Conservation (phyloP, 192 early-diverging fungal species). For the Spizellomyces sp. region DNA sequence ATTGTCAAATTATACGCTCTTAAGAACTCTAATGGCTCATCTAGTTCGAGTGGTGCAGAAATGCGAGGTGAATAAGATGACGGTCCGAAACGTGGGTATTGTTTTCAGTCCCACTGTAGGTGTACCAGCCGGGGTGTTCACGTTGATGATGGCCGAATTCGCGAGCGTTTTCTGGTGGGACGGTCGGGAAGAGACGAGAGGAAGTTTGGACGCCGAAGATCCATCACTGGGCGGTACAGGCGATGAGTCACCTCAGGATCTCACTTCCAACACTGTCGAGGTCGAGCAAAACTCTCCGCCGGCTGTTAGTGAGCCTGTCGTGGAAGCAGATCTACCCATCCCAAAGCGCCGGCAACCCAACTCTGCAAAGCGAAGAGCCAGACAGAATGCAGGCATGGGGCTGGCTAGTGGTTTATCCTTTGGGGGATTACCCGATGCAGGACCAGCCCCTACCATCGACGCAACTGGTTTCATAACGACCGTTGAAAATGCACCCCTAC, state of each 20-base stretch:
- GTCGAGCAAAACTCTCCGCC: no score
- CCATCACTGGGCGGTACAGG: background rate
- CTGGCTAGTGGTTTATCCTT: background rate
- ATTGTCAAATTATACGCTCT: conserved; percentile 85
- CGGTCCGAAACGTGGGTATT: conserved; percentile 91
- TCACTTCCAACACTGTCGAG: background rate
- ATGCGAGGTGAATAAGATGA: conserved; percentile 90
- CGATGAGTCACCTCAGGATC: background rate
- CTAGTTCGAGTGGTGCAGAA: conserved; percentile 87
- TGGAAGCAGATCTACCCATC: background rate
- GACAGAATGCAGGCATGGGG: conserved; percentile 17
- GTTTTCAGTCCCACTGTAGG: conserved; percentile 95
- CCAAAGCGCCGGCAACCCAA: conserved; percentile 17
- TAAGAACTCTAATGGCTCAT: conserved; percentile 86
- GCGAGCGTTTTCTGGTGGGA: conserved; percentile 42
- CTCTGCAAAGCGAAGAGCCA: conserved; percentile 19
- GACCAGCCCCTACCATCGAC: background rate
- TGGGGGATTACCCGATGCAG: background rate
- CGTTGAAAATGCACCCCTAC: background rate
- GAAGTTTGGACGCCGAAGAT: background rate
- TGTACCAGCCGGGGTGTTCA: conserved; percentile 92
- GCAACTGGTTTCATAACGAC: background rate
- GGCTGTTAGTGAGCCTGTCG: no score
- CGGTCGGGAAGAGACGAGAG: conserved; percentile 18
- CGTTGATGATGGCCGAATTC: conserved; percentile 86